Percentiles rank a stretch among this genome's conserved stretches.
Evolutionary conservation across 2,329 filamentous ascomycete genomes (phyloP).

Genomic region (Thielaviopsis ethacetica): DNA sequence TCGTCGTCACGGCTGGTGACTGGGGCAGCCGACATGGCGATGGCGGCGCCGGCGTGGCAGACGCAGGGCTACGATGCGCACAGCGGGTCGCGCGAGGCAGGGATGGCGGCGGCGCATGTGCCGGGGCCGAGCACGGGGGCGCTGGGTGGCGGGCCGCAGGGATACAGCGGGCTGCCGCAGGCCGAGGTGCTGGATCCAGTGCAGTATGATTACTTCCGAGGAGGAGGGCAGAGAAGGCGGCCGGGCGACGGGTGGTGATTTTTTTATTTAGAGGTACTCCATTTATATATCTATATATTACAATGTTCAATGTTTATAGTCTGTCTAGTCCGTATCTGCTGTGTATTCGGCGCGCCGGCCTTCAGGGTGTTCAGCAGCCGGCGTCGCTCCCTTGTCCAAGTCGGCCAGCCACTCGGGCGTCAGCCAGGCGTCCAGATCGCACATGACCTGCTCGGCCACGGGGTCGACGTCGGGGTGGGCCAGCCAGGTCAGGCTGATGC

Average conservation of each 20-base stretch:
- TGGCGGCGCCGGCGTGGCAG: slow-evolving; percentile 21
- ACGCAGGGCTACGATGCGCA: slow-evolving; percentile 20
- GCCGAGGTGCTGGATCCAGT: slow-evolving; percentile 32
- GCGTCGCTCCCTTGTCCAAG: neutral
- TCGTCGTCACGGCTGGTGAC: slow-evolving; percentile 36
- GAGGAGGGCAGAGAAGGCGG: slow-evolving; percentile 17
- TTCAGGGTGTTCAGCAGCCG: no score
- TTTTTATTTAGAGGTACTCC: slow-evolving; percentile 5
- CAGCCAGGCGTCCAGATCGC: neutral
- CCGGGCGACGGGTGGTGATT: slow-evolving; percentile 23
- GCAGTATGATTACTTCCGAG: slow-evolving; percentile 42
- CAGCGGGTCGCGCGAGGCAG: slow-evolving; percentile 9
- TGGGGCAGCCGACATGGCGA: slow-evolving; percentile 35
- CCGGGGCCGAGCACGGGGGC: slow-evolving; percentile 32
- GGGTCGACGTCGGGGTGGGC: neutral
- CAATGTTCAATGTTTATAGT: neutral
- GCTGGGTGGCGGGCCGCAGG: slow-evolving; percentile 39
- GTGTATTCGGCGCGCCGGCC: no score
- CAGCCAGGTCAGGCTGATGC: slow-evolving; percentile 31
- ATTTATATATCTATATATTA: no score
- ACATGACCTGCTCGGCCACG: neutral
- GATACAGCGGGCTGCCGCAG: slow-evolving; percentile 44
- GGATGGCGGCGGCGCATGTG: slow-evolving; percentile 11
- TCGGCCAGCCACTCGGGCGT: neutral
- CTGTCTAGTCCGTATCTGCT: neutral